These are phyloP conservation scores for Alternaria tenuissima DNA, from an alignment of 2,329 filamentous ascomycete genomes.

Conservation along the genomic window DNA sequence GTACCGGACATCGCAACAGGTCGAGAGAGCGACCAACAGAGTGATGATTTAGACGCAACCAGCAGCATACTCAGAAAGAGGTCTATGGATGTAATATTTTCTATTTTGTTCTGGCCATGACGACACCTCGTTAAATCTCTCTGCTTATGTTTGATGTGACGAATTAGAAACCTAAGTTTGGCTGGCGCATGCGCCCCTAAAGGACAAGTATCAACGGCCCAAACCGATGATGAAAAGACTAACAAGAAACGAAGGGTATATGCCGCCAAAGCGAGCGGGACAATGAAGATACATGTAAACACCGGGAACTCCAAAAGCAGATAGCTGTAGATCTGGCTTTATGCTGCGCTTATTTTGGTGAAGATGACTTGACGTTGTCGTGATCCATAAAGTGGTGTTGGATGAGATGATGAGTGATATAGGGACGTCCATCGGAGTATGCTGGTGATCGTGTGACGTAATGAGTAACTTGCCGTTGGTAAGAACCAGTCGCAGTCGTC, in stretches of 20 bases:
- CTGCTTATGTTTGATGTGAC: not conserved
- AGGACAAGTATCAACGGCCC: not conserved
- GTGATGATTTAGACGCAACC: not conserved
- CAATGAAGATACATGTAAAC: not conserved
- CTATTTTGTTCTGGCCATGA: not conserved
- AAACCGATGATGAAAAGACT: not conserved
- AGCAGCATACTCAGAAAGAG: not conserved
- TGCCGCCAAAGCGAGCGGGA: not conserved
- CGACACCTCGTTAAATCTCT: not conserved
- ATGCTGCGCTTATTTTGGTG: not conserved
- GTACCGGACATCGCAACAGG: too few relatives aligned
- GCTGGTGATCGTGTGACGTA: not conserved
- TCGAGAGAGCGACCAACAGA: too few relatives aligned
- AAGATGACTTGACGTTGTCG: not conserved
- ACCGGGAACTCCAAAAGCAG: not conserved
- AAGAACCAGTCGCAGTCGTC: not conserved
- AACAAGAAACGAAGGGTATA: slow-evolving; percentile 12
- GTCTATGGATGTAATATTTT: not conserved
- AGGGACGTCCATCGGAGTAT: not conserved
- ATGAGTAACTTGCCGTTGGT: not conserved
- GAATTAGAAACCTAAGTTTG: not conserved
- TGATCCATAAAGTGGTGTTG: slow-evolving; percentile 2
- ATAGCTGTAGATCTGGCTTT: not conserved
- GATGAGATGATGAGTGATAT: not conserved
- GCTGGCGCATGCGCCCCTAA: not conserved